A percentile compares a stretch with the other conserved stretches of the same genome.
These are phyloP conservation scores for Phanerochaete sordida DNA, from an alignment of 768 basidiomycete genomes.

Conservation along the genomic window DNA sequence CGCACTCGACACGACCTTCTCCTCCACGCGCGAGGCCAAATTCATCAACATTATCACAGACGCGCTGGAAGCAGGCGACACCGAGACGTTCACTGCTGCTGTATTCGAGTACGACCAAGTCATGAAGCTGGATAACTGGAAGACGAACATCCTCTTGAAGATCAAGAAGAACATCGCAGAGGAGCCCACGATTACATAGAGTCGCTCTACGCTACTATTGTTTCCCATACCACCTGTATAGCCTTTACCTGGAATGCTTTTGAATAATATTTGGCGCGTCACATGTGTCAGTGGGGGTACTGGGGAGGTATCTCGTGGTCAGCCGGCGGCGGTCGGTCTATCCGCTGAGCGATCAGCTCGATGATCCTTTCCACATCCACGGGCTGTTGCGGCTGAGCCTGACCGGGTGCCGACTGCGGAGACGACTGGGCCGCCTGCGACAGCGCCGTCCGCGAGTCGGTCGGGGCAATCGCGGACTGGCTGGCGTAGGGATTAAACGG, in stretches of 20 bases:
- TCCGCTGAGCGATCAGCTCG: slow-evolving; percentile 12
- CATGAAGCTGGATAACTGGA: slow-evolving; percentile 93
- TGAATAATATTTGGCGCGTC: no score
- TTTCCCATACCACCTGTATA: no score
- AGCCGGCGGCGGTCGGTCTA: neutral
- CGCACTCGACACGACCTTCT: slow-evolving; percentile 81
- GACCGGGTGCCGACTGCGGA: neutral
- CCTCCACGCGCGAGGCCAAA: slow-evolving; percentile 87
- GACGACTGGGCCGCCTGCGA: neutral
- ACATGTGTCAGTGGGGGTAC: slow-evolving; percentile 1
- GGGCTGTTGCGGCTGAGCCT: neutral
- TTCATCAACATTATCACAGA: slow-evolving; percentile 77
- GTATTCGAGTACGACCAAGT: slow-evolving; percentile 93
- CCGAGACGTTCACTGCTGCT: slow-evolving; percentile 74
- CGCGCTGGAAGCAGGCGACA: slow-evolving; percentile 68
- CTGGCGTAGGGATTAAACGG: neutral
- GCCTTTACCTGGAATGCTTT: no score
- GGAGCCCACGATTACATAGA: slow-evolving; percentile 36
- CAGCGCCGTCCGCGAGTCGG: neutral
- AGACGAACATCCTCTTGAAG: slow-evolving; percentile 85
- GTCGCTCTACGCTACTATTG: no score
- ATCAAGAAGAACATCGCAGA: slow-evolving; percentile 80
- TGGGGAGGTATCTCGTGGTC: neutral
- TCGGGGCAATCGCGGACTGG: neutral
- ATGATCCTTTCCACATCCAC: slow-evolving; percentile 12